Evolutionary conservation across 2,329 filamentous ascomycete genomes (phyloP), one percentile per base, ranked within the genome.

Genomic region (Pseudogymnoascus verrucosus): DNA sequence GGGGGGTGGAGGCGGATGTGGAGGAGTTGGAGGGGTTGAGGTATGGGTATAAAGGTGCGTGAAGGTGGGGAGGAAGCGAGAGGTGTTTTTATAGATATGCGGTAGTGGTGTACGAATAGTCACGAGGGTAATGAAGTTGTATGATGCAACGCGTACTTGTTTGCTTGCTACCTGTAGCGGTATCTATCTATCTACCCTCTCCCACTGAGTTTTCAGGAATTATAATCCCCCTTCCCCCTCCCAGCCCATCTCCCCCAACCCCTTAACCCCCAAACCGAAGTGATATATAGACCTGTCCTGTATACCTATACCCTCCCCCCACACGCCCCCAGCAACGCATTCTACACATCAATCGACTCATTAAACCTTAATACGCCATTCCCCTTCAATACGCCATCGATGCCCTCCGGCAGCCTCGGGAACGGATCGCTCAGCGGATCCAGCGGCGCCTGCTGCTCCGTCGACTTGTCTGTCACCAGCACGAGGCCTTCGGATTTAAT

Each of bases 401-500:
- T 88, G 0, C 91, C 91, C 67, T 91, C 87, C 1, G 90, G 89
- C 71, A 91, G 80, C 68, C 84, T 79, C 60, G 82, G 79, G 72
- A 85, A 85, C 11, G 80, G 77, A 74, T 84, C 79, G 67, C 73
- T 73, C 70, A 78, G 71, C 54, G 77, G 70, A 2, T 42, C 65
- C 59, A 67, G 74, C 72, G 66, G 73, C 65, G 60, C 70, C 74
- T 12, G 76, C 68, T 16, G 74, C 47, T 69, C 76, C 64, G 85
- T 82, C 4, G 90, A 91, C 68, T 89, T 91, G 74, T 99, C 93
- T 61, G 91, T 89, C 14, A 99, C 93, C 39, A 99, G 83, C 4
- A 96, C 93, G 61, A 99, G 81, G 26, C 95, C 93, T 60, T 96
- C 90, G 26, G 92, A 91, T 76, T 98, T 98, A 78, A 99, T 93